Evolutionary conservation across 495 filamentous ascomycete species (phyloP), one percentile per base, ranked within the genome.

Genomic region (Bathelium albidoporum): DNA sequence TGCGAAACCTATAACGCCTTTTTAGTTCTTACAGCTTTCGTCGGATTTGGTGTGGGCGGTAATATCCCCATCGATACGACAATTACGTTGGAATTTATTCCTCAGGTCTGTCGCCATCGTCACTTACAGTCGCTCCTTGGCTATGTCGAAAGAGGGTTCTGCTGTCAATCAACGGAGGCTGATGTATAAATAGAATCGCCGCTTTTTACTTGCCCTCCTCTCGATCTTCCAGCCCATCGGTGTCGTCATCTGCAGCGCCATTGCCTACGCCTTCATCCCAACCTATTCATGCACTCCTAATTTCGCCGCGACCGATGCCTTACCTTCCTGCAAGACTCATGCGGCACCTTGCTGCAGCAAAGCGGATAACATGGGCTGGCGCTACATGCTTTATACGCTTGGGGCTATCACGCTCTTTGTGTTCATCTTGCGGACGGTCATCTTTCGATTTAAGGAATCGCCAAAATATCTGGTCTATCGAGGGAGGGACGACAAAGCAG

Each of bases 11-110:
- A 78, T 66, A 66, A 63, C 52, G 69, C 72, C 22, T 75, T 79
- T 39, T 71, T 79, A 12, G 73, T 79, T 22, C 70, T 80, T 0
- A 77, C 77, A 18, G 79, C 79, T 0, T 78, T 81, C 58, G 69
- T 73, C 41, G 34, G 34, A 14, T 79, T 81, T 65, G 79, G 77
- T 20, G 72, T 80, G 24, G 78, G 79, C 62, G 79, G 79, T 3
- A 81, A 81, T 63, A 78, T 80, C 9, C 79, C 79, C 2, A 80
- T 81, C 64, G 79, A 81, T 62, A 79, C 78, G 0, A 79, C 78
- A 3, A 80, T 81, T 39, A 75, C 71, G 39, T 68, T 80, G 10
- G 79, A 81, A 58, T 81, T 80, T 64, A 71, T 80, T 5, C 79
- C 79, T 14, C 72, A 75, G 63, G 69, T 72, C 65, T 52, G 59